Conservation (phyloP, 2,329 filamentous ascomycete genomes). For the Paracoccidioides brasiliensis region DNA sequence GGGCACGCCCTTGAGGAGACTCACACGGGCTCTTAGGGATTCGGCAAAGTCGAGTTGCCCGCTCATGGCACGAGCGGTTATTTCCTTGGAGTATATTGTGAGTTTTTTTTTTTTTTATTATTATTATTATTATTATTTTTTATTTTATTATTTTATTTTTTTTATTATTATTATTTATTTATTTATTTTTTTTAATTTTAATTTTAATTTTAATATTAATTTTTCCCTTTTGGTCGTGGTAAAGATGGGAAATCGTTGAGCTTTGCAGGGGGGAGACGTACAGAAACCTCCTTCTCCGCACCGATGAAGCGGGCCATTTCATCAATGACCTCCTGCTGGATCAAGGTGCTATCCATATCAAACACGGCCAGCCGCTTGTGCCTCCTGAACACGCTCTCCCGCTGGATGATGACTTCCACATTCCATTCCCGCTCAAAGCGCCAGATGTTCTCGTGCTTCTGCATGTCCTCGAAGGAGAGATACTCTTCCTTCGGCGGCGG, state of each 20-base stretch:
- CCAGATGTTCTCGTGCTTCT: conserved; percentile 70
- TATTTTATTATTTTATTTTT: background rate
- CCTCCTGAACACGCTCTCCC: conserved; percentile 58
- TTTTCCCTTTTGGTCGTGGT: no score
- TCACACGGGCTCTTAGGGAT: conserved; percentile 68
- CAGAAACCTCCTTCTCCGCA: conserved; percentile 67
- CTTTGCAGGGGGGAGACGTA: conserved; percentile 13
- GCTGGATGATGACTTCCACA: conserved; percentile 67
- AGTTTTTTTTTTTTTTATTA: background rate
- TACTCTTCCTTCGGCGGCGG: conserved; percentile 37
- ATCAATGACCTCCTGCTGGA: conserved; percentile 95
- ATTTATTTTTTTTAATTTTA: no score
- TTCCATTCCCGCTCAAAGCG: conserved; percentile 82
- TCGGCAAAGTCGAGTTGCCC: conserved; percentile 86
- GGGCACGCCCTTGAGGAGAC: conserved; percentile 67
- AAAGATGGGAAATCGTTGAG: background rate
- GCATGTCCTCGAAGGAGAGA: conserved; percentile 50
- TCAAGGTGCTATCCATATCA: conserved; percentile 97
- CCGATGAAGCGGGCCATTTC: conserved; percentile 77
- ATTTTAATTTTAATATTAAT: no score
- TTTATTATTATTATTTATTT: no score
- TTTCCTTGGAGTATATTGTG: conserved; percentile 37
- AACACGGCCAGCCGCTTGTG: conserved; percentile 85
- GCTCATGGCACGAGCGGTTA: conserved; percentile 89
- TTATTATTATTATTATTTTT: no score